Base-by-base conservation (phyloP, 306 rosid species). In the Boehmeria nivea region DNA sequence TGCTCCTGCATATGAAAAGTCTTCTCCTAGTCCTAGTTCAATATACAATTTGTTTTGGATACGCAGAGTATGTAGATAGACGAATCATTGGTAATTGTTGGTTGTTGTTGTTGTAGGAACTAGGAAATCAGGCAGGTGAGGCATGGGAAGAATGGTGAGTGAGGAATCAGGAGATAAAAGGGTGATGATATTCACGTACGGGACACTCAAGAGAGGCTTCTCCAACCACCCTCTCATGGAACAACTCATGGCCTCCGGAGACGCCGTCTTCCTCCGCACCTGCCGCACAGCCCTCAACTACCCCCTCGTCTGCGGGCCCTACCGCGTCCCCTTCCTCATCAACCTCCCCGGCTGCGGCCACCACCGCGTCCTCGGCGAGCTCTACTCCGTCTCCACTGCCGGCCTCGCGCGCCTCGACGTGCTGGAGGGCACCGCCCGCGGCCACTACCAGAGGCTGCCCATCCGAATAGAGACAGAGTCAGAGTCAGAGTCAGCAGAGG, bases 221-320 rank as follows among this genome's bases (percentile, higher is more conserved):
- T 72, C 84, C 13, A 89, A 89, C 74, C 86, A 89, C 67, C 19
- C 55, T 0, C 74, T 89, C 6, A 79, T 79, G 53, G 84, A 83
- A 46, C 89, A 85, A 26, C 87, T 85, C 20, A 78, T 77, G 14
- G 71, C 56, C 34, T 31, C 76, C 18, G 87, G 85, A 33, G 93
- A 89, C 69, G 85, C 93, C 3, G 58, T 76, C 12, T 83, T 85
- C 74, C 7, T 75, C 59, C 73, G 89, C 54, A 65, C 18, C 60
- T 78, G 47, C 77, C 70, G 72, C 6, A 82, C 90, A 40, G 23
- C 62, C 6, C 65, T 16, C 34, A 57, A 39, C 0, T 79, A 67
- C 52, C 95, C 95, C 0, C 90, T 81, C 31, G 87, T 85, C 2
- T 85, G 89, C 25, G 97, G 97, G 15, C 85, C 95, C 22, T 81